Conservation (phyloP, 257 asterid species). For the Jacaranda mimosifolia region DNA sequence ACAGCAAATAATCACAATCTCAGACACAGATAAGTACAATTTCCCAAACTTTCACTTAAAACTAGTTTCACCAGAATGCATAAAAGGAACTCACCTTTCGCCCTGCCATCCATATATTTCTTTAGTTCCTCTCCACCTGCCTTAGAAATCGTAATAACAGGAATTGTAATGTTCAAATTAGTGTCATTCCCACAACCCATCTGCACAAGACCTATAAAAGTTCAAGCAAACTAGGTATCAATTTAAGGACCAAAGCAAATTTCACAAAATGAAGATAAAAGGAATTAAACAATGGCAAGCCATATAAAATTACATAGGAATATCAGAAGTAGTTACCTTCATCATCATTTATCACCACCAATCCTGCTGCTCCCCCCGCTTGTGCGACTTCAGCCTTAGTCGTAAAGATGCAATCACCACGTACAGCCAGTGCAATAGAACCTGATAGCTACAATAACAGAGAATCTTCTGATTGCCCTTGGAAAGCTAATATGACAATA, state of each 20-base stretch:
- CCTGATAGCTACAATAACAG: conserved; percentile 73
- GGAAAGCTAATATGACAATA: conserved; percentile 19
- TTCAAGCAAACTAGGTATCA: conserved; percentile 41
- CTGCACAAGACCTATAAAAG: conserved; percentile 72
- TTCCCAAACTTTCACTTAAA: conserved; percentile 12
- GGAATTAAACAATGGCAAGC: conserved; percentile 33
- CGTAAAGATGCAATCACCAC: conserved; percentile 90
- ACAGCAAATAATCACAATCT: not conserved
- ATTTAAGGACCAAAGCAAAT: conserved; percentile 30
- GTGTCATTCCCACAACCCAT: conserved; percentile 84
- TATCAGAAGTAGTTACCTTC: conserved; percentile 67
- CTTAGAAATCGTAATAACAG: conserved; percentile 77
- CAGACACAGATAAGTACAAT: not conserved
- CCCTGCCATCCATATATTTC: conserved; percentile 61
- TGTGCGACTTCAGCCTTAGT: conserved; percentile 84
- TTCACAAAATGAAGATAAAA: conserved; percentile 19
- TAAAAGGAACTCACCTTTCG: conserved; percentile 56
- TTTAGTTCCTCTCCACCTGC: conserved; percentile 78
- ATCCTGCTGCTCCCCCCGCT: conserved; percentile 82
- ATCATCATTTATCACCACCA: conserved; percentile 76
- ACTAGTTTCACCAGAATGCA: conserved; percentile 31
- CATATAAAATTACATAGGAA: conserved; percentile 22
- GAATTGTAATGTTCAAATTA: conserved; percentile 65
- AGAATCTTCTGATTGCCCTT: conserved; percentile 34
- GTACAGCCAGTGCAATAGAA: conserved; percentile 68